Conservation (phyloP, 2,329 filamentous ascomycete species). For the Scytalidium sp. region DNA sequence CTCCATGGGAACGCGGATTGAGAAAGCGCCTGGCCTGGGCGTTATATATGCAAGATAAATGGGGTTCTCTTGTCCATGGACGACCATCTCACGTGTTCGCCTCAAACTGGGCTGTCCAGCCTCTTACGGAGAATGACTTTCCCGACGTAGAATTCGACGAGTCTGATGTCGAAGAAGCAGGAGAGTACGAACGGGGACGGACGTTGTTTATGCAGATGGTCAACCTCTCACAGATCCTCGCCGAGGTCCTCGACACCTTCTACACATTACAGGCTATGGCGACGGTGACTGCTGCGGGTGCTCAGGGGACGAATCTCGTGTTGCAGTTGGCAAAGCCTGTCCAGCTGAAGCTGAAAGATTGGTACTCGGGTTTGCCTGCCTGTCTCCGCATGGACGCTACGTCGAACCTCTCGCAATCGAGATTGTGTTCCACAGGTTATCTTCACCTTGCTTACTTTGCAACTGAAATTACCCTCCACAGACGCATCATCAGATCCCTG, state of each 20-base stretch:
- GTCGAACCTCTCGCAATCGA: slow-evolving; percentile 35
- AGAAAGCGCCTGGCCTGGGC: slow-evolving; percentile 88
- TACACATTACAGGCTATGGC: slow-evolving; percentile 77
- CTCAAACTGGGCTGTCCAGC: slow-evolving; percentile 73
- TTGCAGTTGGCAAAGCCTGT: slow-evolving; percentile 76
- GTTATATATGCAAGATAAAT: slow-evolving; percentile 91
- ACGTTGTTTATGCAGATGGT: slow-evolving; percentile 75
- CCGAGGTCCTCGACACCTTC: slow-evolving; percentile 79
- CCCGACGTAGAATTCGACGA: slow-evolving; percentile 69
- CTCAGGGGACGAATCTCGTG: slow-evolving; percentile 69
- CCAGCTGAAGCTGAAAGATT: slow-evolving; percentile 78
- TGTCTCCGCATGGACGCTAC: slow-evolving; percentile 64
- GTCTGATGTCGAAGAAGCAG: slow-evolving; percentile 55
- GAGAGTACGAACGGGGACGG: slow-evolving; percentile 64
- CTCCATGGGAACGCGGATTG: slow-evolving; percentile 80
- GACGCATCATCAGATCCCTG: slow-evolving; percentile 84
- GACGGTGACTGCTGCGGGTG: slow-evolving; percentile 61
- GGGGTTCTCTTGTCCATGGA: slow-evolving; percentile 82
- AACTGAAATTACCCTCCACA: slow-evolving; percentile 88
- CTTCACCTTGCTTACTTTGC: slow-evolving; percentile 92
- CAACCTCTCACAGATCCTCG: slow-evolving; percentile 69
- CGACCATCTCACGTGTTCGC: slow-evolving; percentile 73
- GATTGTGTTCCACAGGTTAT: slow-evolving; percentile 65
- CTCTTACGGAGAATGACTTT: slow-evolving; percentile 66
- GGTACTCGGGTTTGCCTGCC: slow-evolving; percentile 67